phyloP scores from a whole-genome alignment of 2,329 filamentous ascomycete genomes.

The Colletotrichum eremochloae region DNA sequence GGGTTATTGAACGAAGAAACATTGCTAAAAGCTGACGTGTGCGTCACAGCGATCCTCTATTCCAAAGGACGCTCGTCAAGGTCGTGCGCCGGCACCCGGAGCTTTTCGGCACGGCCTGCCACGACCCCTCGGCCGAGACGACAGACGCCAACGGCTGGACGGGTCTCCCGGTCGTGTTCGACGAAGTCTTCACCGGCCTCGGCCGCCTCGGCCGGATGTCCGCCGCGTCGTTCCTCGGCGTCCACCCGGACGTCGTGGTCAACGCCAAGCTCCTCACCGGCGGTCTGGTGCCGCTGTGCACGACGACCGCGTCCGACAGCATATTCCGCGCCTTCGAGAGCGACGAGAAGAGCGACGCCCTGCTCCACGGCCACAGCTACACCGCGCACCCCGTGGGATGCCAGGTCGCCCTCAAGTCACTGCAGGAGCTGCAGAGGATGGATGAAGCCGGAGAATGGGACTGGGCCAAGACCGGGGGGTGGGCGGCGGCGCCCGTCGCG shows the following conservation, averaged over 20 bases:
- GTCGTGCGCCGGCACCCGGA: constrained; percentile 72
- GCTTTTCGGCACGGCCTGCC: constrained; percentile 60
- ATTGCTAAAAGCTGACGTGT: constrained; percentile 32
- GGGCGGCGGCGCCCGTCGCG: not conserved
- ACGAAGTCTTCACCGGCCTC: constrained; percentile 89
- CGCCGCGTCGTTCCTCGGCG: constrained; percentile 76
- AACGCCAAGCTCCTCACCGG: constrained; percentile 89
- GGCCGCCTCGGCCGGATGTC: constrained; percentile 83
- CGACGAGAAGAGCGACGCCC: constrained; percentile 80
- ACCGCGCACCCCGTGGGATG: constrained; percentile 88
- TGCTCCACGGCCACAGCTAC: constrained; percentile 89
- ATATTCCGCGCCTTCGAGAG: constrained; percentile 81
- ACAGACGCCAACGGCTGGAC: constrained; percentile 65
- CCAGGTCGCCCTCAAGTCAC: constrained; percentile 78
- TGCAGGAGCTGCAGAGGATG: constrained; percentile 71
- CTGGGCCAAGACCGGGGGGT: constrained; percentile 64
- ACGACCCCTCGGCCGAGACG: constrained; percentile 31
- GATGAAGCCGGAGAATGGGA: constrained; percentile 70
- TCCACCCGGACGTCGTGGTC: constrained; percentile 80
- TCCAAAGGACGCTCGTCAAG: constrained; percentile 78
- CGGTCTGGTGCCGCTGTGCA: constrained; percentile 81
- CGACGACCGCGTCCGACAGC: constrained; percentile 79
- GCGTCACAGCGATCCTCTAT: constrained; percentile 79
- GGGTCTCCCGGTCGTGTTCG: constrained; percentile 83
- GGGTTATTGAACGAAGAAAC: not conserved